Base-by-base conservation (phyloP, 495 filamentous ascomycete species). In the Parachaetomium inaequale region DNA sequence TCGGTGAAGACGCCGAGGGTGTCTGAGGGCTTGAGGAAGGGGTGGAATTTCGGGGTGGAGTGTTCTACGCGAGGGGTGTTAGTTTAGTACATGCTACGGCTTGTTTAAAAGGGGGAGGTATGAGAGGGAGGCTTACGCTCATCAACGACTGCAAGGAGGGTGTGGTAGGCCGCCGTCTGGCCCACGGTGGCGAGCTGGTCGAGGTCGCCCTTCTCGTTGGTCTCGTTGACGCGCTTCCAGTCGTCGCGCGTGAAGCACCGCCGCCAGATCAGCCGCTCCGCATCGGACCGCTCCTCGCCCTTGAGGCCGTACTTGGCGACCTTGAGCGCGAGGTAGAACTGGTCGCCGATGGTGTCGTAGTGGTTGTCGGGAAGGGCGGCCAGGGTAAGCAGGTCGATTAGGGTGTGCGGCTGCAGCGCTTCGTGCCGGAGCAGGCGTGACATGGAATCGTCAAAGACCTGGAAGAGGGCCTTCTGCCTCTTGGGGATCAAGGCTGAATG, bases 371-470 rank as follows among this genome's bases (percentile, higher is more conserved):
- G 78, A 56, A 74, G 66, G 10, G 84, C 78, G 28, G 90, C 85
- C 29, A 97, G 75, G 0, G 92, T 96, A 43, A 98, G 82, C 10
- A 93, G 68, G 74, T 98, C 92, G 38, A 95, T 84, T 17, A 98
- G 77, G 43, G 84, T 79, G 21, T 87, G 81, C 2, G 84, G 75
- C 40, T 84, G 80, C 57, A 97, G 76, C 11, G 85, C 84, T 59
- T 88, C 82, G 63, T 89, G 84, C 50, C 82, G 75, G 28, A 96
- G 72, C 28, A 96, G 75, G 21, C 78, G 77, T n/a, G 76, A 76
- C 64, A 98, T 75, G 43, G 81, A 81, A 43, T 84, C 80, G 40
- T 84, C 79, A 42, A 97, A 83, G 15, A 92, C 66, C 46, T 84
- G 79, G 50, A 78, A 74, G 10, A 92, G 79, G 19, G 85, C 85